Conservation (phyloP, 495 filamentous ascomycete species). For the Penicillium coffeae region DNA sequence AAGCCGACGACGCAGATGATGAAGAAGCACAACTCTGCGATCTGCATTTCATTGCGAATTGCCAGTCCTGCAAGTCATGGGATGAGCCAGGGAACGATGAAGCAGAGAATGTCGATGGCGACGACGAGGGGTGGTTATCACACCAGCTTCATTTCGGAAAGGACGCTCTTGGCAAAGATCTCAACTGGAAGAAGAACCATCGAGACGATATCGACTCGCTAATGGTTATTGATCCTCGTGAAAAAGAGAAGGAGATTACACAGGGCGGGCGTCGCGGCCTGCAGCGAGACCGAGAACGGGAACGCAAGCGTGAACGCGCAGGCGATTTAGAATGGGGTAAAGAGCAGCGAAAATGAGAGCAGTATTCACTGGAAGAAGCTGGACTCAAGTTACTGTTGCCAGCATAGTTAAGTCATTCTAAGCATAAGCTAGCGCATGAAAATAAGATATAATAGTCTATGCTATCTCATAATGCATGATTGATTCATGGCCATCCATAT, state of each 20-base stretch:
- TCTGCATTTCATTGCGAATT: conserved; percentile 88
- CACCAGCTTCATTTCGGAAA: conserved; percentile 83
- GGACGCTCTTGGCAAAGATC: conserved; percentile 85
- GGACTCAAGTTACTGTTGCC: no score
- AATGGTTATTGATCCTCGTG: conserved; percentile 90
- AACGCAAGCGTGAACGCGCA: conserved; percentile 33
- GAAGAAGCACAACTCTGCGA: conserved; percentile 75
- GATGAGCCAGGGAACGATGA: conserved; percentile 23
- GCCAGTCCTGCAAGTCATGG: conserved; percentile 85
- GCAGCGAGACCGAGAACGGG: conserved; percentile 39
- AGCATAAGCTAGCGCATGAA: not conserved
- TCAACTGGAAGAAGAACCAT: conserved; percentile 83
- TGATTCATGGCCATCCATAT: not conserved
- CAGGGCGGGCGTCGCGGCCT: conserved; percentile 18
- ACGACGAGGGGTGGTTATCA: conserved; percentile 60
- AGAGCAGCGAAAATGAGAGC: conserved; percentile 6
- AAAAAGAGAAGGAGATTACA: conserved; percentile 68
- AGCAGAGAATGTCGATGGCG: conserved; percentile 47
- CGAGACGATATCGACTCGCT: conserved; percentile 85
- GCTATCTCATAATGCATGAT: not conserved
- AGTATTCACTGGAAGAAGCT: not conserved
- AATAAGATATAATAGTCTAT: not conserved
- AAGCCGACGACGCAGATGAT: conserved; percentile 39
- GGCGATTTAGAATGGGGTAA: conserved; percentile 40
- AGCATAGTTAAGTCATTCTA: not conserved